Evolutionary conservation across 176 grass and related monocot genomes (phyloP).

Genomic region (Aegilops speltoides): DNA sequence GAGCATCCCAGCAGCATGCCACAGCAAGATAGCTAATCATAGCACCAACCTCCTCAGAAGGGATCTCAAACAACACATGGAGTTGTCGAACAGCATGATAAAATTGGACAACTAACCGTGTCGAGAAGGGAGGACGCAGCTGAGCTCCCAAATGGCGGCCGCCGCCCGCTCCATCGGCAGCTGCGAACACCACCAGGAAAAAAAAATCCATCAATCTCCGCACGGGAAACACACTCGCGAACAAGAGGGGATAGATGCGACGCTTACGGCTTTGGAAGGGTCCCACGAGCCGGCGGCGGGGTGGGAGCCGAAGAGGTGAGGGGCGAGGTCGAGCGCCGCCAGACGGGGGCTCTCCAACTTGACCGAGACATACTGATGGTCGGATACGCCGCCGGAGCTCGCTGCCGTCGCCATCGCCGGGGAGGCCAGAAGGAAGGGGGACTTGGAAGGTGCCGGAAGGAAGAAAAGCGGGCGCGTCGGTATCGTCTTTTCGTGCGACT

Average conservation of each 20-base stretch:
- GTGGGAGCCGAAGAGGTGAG: slow-evolving; percentile 76
- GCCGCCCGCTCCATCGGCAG: slow-evolving; percentile 68
- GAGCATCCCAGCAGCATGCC: background rate
- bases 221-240: slow-evolving; percentile 1
- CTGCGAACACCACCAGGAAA: slow-evolving; percentile 15
- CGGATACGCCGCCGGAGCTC: slow-evolving; percentile 37
- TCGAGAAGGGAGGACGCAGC: slow-evolving; percentile 71
- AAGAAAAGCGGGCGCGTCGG: background rate
- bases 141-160: slow-evolving; percentile 77
- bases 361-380: slow-evolving; percentile 74
- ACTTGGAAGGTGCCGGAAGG: slow-evolving; percentile 31
- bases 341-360: slow-evolving; percentile 73
- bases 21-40: background rate
- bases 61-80: background rate
- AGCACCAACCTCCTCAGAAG: background rate
- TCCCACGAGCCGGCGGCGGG: slow-evolving; percentile 82
- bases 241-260: slow-evolving; percentile 15
- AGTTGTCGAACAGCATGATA: background rate
- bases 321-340: slow-evolving; percentile 49
- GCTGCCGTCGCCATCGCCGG: slow-evolving; percentile 59
- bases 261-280: slow-evolving; percentile 66
- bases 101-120: slow-evolving; percentile 53
- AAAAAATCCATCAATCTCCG: background rate
- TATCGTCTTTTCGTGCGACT: slow-evolving; percentile 16
- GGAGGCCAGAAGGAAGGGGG: slow-evolving; percentile 16